Conservation (phyloP, 2,329 filamentous ascomycete genomes). For the Pseudocercospora macadamiae region DNA sequence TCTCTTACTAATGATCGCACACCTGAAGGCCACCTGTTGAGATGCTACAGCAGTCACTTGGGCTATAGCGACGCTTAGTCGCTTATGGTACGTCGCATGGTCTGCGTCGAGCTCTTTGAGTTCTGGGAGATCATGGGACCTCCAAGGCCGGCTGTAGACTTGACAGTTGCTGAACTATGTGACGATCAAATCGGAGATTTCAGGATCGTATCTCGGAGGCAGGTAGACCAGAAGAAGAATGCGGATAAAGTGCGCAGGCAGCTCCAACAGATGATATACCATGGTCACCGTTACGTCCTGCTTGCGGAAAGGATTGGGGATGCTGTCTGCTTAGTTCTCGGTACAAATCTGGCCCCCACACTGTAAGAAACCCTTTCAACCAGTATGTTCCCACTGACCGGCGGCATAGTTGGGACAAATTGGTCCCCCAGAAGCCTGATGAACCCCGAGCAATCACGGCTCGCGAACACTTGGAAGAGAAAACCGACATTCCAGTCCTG, state of each 20-base stretch:
- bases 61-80: neutral
- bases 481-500: neutral
- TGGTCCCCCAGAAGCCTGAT: conserved; percentile 5
- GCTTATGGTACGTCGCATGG: neutral
- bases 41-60: neutral
- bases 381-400: neutral
- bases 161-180: neutral
- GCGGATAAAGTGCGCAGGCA: neutral
- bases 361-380: neutral
- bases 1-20: neutral
- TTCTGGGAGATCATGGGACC: neutral
- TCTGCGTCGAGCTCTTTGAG: neutral
- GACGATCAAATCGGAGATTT: neutral
- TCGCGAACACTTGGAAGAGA: neutral
- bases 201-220: neutral
- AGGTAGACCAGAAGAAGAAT: neutral
- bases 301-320: neutral
- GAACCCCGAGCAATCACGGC: neutral
- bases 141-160: neutral
- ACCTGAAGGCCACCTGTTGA: neutral
- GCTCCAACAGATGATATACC: neutral
- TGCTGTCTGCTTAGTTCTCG: neutral
- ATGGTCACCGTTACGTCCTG: neutral
- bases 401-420: neutral
- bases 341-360: neutral